phyloP scores from a whole-genome alignment of 2,329 filamentous ascomycete genomes.

The Fusarium subtropicale region DNA sequence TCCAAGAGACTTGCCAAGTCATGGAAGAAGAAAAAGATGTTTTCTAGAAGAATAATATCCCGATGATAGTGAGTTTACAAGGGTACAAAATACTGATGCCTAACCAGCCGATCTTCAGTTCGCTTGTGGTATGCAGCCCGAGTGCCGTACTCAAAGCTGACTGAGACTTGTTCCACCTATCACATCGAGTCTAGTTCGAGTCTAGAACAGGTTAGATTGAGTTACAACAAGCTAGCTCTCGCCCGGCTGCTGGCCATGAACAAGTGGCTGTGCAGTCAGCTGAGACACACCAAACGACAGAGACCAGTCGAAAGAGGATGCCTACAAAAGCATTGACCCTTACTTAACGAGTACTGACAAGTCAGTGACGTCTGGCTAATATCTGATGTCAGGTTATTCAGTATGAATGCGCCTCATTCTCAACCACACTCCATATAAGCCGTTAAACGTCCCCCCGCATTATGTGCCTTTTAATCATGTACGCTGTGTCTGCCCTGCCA shows the following conservation, averaged over 20 bases:
- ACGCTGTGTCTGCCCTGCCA: slow-evolving; percentile 3
- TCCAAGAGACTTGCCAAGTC: neutral
- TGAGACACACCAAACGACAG: slow-evolving; percentile 1
- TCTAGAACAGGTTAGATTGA: too few relatives aligned
- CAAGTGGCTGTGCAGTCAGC: slow-evolving; percentile 32
- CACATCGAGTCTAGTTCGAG: neutral
- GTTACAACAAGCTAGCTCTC: neutral
- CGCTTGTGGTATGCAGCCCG: neutral
- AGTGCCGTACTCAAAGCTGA: neutral
- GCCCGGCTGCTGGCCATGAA: slow-evolving; percentile 11
- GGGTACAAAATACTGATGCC: slow-evolving; percentile 20
- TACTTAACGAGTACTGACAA: neutral
- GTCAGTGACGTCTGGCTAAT: neutral
- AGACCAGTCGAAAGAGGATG: slow-evolving; percentile 18
- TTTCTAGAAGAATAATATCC: slow-evolving; percentile 22
- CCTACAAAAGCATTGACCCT: slow-evolving; percentile 4
- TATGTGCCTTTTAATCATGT: slow-evolving; percentile 1
- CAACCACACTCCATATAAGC: neutral
- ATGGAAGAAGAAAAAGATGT: neutral
- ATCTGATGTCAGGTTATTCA: neutral
- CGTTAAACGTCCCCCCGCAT: slow-evolving; percentile 6
- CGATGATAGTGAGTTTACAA: neutral
- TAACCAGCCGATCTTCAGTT: neutral
- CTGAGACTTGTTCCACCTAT: slow-evolving; percentile 5
- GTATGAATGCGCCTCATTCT: neutral